Base-by-base conservation (phyloP, 2,329 filamentous ascomycete genomes). In the Cercospora sp. region DNA sequence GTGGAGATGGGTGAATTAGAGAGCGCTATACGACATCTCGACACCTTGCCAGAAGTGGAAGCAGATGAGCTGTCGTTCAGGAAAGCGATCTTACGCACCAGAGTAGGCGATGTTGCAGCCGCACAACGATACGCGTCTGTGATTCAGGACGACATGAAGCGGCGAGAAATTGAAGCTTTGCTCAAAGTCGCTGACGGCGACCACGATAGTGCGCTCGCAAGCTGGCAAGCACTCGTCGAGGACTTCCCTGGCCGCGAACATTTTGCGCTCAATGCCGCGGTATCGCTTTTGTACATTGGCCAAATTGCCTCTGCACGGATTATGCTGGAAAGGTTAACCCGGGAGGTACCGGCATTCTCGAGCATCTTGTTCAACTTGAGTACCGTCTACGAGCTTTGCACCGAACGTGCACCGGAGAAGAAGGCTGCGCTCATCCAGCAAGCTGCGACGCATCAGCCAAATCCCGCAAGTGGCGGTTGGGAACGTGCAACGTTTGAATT, bases 371-470 rank as follows among this genome's bases (percentile, higher is more conserved):
- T 97, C 81, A 98, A 98, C 77, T 80, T 99, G 12, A 89, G 90
- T 10, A 98, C 94, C 0, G 88, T 97, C 74, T 98, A 97, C 77
- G 95, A 98, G 80, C 85, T 98, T 7, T 95, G 91, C 77, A 94
- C 91, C 0, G 94, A 98, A 74, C 86, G 87, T 70, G 87, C 92
- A 51, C 84, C 87, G 60, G 85, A 85, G 12, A 80, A 91, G 73
- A 98, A 98, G 83, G 79, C 87, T 32, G 83, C 82, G 28, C 82
- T 98, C 18, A 89, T 91, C 9, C 64, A 72, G n/a, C 66, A 63
- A 43, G 67, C 73, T 18, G 75, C 75, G 5, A 57, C 61, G 4
- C 71, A 70, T 40, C 62, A 60, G 5, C 72, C 75, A 43, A 30
- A 18, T 8, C 66, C 74, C 13, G 65, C 68, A 13, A 72, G 67